Base-by-base conservation (phyloP, 2,329 filamentous ascomycete species). In the Sporothrix dimorphospora region DNA sequence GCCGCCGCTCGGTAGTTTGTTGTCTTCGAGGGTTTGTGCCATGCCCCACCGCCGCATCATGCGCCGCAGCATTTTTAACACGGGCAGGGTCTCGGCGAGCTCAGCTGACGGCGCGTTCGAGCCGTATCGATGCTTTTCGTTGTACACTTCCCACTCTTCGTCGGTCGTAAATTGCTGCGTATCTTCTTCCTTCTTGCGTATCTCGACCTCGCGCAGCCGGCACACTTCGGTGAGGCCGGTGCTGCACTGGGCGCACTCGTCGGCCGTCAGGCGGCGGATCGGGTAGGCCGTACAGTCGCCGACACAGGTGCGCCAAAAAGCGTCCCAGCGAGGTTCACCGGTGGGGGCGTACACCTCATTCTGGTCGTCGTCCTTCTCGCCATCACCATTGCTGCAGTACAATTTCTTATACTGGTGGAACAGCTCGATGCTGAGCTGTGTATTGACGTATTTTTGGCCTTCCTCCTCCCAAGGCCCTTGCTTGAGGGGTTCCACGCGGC, bases 231-330 rank as follows among this genome's bases (percentile, higher is more conserved):
- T 3, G 30, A 68, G 11, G 8, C 38, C 49, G 9, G n/a, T n/a
- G 21, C 21, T 34, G 21, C 65, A 72, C 14, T 27, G n/a, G 3
- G 49, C 27, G 0, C 30, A 6, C 30, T 69, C 53, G 4, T 69
- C 72, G 19, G 21, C 53, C 9, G 27, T 24, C 7, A 71, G 63
- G 6, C 72, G 63, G 11, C 24, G 19, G 45, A 71, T 63, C 45
- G 69, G 72, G 30, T 69, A 69, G 9, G 72, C 70, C 42, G 19
- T 71, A 70, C 73, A 73, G 72, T 74, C 73, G 53, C 30, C 70
- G 9, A 34, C 27, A 21, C 69, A n/a, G 4, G 72, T 74, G 61
- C 72, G 73, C 69, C 72, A 73, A 21, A 73, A 72, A 1, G 73
- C 73, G 4, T 71, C 63, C 24, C n/a, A 53, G 7, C 24, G 40